Evolutionary conservation across 1,139 yeast species (phyloP).

Genomic region (Blastobotrys ciferrii): DNA sequence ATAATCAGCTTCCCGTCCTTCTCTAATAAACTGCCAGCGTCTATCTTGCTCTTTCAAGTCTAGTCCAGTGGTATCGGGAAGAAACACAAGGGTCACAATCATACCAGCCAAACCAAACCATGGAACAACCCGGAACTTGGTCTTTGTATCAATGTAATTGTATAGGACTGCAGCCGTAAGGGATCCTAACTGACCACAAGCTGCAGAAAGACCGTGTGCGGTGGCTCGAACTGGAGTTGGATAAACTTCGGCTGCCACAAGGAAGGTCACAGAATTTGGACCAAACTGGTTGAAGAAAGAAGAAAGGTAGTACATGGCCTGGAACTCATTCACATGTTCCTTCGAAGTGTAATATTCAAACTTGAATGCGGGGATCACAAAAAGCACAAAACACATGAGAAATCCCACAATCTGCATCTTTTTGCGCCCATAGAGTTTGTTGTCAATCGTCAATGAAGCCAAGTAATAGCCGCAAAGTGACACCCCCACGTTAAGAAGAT

Average conservation of each 20-base stretch:
- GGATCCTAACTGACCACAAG: conserved; percentile 94
- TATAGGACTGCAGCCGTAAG: conserved; percentile 80
- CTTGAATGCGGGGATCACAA: conserved; percentile 63
- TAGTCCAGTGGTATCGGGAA: conserved; percentile 41
- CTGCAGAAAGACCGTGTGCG: conserved; percentile 98
- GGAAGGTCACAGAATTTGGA: conserved; percentile 94
- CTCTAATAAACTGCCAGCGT: conserved; percentile 36
- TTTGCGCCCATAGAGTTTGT: conserved; percentile 54
- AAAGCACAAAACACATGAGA: conserved; percentile 54
- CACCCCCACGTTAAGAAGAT: conserved; percentile 66
- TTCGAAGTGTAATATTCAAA: conserved; percentile 46
- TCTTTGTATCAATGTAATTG: conserved; percentile 37
- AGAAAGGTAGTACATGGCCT: conserved; percentile 59
- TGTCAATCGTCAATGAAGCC: conserved; percentile 57
- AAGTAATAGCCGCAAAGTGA: conserved; percentile 68
- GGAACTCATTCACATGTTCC: conserved; percentile 52
- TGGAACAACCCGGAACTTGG: conserved; percentile 39
- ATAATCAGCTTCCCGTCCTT: conserved; percentile 38
- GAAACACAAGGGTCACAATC: conserved; percentile 34
- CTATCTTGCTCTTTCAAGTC: conserved; percentile 41
- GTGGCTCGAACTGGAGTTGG: conserved; percentile 98
- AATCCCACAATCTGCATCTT: conserved; percentile 60
- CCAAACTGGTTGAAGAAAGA: conserved; percentile 72
- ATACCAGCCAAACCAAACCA: conserved; percentile 42
- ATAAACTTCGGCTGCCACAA: conserved; percentile 94